Evolutionary conservation across 2,329 filamentous ascomycete genomes (phyloP), one percentile per base, ranked within the genome.

Genomic region (Verruconis gallopava): DNA sequence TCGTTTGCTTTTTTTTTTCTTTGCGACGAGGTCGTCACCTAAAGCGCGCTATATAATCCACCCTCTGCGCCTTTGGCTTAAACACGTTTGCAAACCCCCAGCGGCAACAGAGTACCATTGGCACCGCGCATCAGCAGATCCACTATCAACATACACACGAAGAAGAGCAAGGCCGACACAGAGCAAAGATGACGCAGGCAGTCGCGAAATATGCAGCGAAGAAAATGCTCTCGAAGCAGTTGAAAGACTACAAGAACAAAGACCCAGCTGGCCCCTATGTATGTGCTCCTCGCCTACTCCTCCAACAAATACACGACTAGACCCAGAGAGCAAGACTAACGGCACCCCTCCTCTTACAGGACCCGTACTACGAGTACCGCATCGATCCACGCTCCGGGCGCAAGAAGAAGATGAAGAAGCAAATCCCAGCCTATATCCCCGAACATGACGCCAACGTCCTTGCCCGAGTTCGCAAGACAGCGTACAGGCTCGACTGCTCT

Each of bases 341-440:
- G 11, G 12, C 32, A 14, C 12, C 37, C 42, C 38, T 37, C 34
- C 12, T 28, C 36, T 42, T 37, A 5, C 53, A 95, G 84, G 88
- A 96, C 57, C 86, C 88, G 4, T 94, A 86, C 65, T 93, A 88
- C 53, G 85, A 93, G 59, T 71, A 77, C 50, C 77, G 94, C 25
- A 77, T 79, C 17, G 79, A 88, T 33, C 83, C 81, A 5, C 74
- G 68, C 42, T 76, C 78, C 19, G 77, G 75, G 53, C 93, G 86
- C 58, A 69, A 72, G 44, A 89, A 85, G 68, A 93, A 83, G 61
- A 75, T 80, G 56, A 85, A 82, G 65, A 93, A 93, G 64, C 82
- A 85, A 17, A 67, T 88, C 25, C 88, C 88, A 0, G 74, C 76
- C 19, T 89, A 89, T 42, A 75, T 96, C 40, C 89, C 86, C 14